Conservation (phyloP, 2,329 filamentous ascomycete genomes). For the Hypoxylon sp. region DNA sequence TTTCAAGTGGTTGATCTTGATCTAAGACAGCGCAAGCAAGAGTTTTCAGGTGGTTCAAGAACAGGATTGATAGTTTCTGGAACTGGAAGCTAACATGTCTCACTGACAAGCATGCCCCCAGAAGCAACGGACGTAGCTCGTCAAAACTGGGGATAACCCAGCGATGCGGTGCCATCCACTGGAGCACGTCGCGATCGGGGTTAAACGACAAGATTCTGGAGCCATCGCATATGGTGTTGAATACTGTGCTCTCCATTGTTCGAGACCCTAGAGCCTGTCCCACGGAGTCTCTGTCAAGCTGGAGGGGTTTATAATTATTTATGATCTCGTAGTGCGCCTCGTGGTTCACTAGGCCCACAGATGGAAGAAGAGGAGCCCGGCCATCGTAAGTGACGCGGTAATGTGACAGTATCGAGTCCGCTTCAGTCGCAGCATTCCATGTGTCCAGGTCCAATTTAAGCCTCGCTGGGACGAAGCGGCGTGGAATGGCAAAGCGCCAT, state of each 20-base stretch:
- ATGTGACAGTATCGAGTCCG: conserved; percentile 28
- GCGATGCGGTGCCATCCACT: conserved; percentile 37
- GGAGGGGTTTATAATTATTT: conserved; percentile 24
- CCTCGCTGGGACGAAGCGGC: conserved; percentile 26
- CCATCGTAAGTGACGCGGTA: conserved; percentile 30
- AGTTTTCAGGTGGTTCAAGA: conserved; percentile 27
- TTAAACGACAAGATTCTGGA: conserved; percentile 32
- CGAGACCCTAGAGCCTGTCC: not conserved
- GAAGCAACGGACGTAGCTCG: conserved; percentile 37
- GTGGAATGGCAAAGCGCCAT: conserved; percentile 31
- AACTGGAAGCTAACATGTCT: conserved; percentile 41
- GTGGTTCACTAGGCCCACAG: conserved; percentile 24
- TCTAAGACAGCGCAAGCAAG: conserved; percentile 40
- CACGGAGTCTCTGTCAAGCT: conserved; percentile 10
- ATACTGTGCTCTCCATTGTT: conserved; percentile 3
- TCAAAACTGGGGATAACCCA: conserved; percentile 25
- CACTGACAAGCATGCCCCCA: conserved; percentile 44
- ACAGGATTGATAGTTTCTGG: conserved; percentile 22
- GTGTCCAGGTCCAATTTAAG: conserved; percentile 35
- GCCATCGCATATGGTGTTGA: conserved; percentile 19
- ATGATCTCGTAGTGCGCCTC: conserved; percentile 33
- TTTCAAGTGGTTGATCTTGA: conserved; percentile 26
- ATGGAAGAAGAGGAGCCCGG: conserved; percentile 10
- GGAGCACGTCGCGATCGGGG: conserved; percentile 36
- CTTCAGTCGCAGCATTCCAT: conserved; percentile 32